Evolutionary conservation across 805 yeast species (phyloP).

Genomic region (Schwanniomyces vanrijiae): DNA sequence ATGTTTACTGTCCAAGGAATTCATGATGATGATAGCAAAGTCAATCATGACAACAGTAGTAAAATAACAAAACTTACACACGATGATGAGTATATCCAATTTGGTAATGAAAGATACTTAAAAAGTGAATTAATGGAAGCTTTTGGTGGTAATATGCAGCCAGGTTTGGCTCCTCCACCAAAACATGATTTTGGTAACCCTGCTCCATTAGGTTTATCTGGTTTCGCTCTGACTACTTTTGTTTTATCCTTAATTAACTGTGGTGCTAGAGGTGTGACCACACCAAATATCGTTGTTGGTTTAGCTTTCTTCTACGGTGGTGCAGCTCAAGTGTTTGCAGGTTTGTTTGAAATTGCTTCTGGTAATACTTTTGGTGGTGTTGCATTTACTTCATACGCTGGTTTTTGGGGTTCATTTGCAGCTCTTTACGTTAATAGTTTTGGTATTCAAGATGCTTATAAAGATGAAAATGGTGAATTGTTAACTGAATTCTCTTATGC

Average conservation of each 20-base stretch:
- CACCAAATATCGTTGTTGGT: conserved; percentile 62
- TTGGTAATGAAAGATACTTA: conserved; percentile 71
- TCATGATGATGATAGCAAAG: conserved; percentile 3
- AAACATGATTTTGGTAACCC: conserved; percentile 60
- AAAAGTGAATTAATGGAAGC: conserved; percentile 61
- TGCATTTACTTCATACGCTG: conserved; percentile 61
- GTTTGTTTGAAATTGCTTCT: conserved; percentile 72
- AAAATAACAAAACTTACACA: conserved; percentile 31
- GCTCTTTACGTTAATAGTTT: conserved; percentile 47
- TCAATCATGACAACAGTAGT: conserved; percentile 7
- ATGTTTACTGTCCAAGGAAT: conserved; percentile 18
- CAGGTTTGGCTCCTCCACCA: conserved; percentile 53
- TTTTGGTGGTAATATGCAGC: conserved; percentile 81
- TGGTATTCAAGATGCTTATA: conserved; percentile 37
- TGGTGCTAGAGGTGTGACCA: conserved; percentile 65
- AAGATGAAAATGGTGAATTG: conserved; percentile 14
- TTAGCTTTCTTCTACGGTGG: conserved; percentile 75
- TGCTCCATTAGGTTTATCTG: conserved; percentile 71
- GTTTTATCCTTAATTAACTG: conserved; percentile 63
- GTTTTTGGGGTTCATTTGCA: conserved; percentile 77
- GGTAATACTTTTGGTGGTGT: conserved; percentile 79
- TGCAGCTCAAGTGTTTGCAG: conserved; percentile 66
- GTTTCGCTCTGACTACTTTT: conserved; percentile 68
- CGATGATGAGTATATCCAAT: conserved; percentile 63
- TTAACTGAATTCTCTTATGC: conserved; percentile 28